phyloP scores from a whole-genome alignment of 1,284 basidiomycete genomes.

The Austroboletus niveus region DNA sequence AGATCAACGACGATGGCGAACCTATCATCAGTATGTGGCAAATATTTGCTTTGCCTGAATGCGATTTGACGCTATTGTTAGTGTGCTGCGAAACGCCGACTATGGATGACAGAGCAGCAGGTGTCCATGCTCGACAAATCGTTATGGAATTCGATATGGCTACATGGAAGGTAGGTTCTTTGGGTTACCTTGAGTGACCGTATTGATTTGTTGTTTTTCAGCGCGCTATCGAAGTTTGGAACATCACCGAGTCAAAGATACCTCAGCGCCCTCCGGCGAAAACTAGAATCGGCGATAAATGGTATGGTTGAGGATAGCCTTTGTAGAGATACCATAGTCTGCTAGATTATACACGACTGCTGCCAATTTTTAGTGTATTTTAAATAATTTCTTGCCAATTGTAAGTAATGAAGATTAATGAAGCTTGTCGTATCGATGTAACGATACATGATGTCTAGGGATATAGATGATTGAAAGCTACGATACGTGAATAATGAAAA shows the following conservation, averaged over 20 bases:
- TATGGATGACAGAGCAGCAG: conserved; percentile 60
- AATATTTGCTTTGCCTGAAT: conserved; percentile 21
- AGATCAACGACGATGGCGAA: conserved; percentile 63
- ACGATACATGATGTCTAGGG: too few species aligned
- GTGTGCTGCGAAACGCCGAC: conserved; percentile 64
- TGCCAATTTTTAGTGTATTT: conserved; percentile 9
- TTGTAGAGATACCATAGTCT: background rate
- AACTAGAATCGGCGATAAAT: conserved; percentile 58
- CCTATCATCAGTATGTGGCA: conserved; percentile 64
- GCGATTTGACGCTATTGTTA: conserved; percentile 26
- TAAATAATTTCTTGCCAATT: conserved; percentile 25
- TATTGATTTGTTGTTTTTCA: conserved; percentile 27
- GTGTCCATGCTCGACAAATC: conserved; percentile 74
- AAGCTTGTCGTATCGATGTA: too few species aligned
- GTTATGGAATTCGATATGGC: conserved; percentile 85
- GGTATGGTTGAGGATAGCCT: conserved; percentile 54
- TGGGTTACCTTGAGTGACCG: background rate
- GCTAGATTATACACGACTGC: background rate
- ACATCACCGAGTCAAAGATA: conserved; percentile 67
- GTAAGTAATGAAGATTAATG: too few species aligned
- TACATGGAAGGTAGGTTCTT: conserved; percentile 67
- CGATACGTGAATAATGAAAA: too few species aligned
- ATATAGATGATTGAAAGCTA: too few species aligned
- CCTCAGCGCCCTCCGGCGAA: conserved; percentile 60
- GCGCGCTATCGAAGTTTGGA: conserved; percentile 80